Conservation (phyloP, 2,329 filamentous ascomycete species). For the Aspergillus sp. region DNA sequence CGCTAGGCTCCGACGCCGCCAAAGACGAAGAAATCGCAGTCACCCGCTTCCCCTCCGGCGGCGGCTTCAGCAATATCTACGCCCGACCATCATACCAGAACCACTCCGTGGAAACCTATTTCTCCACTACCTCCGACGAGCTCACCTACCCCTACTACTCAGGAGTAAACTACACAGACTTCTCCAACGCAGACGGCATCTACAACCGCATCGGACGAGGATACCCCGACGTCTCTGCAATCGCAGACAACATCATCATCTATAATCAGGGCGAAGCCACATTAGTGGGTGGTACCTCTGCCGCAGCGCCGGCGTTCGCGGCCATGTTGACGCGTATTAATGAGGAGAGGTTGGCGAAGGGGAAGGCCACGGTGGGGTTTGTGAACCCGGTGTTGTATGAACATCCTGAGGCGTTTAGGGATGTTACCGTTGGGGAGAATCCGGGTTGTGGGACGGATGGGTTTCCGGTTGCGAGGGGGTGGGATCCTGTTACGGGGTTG, state of each 20-base stretch:
- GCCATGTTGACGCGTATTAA: conserved; percentile 58
- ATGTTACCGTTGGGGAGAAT: conserved; percentile 35
- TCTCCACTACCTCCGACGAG: conserved; percentile 22
- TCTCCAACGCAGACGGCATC: conserved; percentile 30
- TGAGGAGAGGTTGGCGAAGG: conserved; percentile 52
- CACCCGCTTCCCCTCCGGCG: conserved; percentile 42
- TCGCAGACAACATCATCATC: conserved; percentile 39
- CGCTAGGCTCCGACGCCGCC: conserved; percentile 26
- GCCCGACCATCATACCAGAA: conserved; percentile 42
- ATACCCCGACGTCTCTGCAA: conserved; percentile 41
- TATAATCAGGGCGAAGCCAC: conserved; percentile 26
- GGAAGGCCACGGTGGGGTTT: conserved; percentile 56
- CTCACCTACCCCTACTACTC: conserved; percentile 34
- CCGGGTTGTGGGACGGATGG: conserved; percentile 33
- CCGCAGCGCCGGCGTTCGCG: conserved; percentile 58
- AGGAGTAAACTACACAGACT: conserved; percentile 33
- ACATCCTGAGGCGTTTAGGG: conserved; percentile 34
- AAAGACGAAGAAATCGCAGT: conserved; percentile 40
- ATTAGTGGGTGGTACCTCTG: conserved; percentile 38
- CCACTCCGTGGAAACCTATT: conserved; percentile 39
- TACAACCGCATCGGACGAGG: conserved; percentile 39
- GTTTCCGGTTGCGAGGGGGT: conserved; percentile 29
- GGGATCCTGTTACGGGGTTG: conserved; percentile 40
- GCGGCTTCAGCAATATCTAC: conserved; percentile 49
- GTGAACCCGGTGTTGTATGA: conserved; percentile 49